Percentiles rank a stretch among this genome's conserved stretches.
These are phyloP conservation scores for Microbotryum lychnidis-dioicae DNA, from an alignment of 1,284 basidiomycete species.

Conservation along the genomic window DNA sequence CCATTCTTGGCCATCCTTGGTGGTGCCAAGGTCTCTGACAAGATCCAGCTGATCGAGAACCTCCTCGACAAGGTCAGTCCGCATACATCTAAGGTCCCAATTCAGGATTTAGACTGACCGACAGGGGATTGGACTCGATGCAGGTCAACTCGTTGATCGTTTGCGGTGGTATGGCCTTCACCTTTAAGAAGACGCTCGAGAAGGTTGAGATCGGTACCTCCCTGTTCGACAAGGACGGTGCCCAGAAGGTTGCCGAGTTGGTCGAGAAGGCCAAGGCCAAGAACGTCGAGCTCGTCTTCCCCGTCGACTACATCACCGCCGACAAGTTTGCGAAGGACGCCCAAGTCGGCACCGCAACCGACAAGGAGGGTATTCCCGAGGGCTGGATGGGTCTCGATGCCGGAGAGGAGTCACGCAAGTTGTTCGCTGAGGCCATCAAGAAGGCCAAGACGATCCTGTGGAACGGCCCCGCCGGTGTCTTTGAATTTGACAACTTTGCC, in stretches of 20 bases:
- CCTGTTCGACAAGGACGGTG: conserved; percentile 83
- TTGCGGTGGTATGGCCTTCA: conserved; percentile 98
- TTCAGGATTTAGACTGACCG: background rate
- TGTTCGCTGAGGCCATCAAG: conserved; percentile 71
- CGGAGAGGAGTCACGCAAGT: conserved; percentile 69
- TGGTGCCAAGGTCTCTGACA: conserved; percentile 97
- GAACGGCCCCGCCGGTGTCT: conserved; percentile 95
- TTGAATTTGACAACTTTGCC: conserved; percentile 90
- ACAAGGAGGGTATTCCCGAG: conserved; percentile 78
- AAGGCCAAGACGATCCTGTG: conserved; percentile 95
- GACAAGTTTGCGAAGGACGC: conserved; percentile 95
- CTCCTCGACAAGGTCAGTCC: conserved; percentile 83
- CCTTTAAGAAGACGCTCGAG: conserved; percentile 93
- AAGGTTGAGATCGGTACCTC: conserved; percentile 85
- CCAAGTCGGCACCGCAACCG: conserved; percentile 66
- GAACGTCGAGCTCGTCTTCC: conserved; percentile 91
- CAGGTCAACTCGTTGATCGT: conserved; percentile 93
- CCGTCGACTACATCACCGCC: conserved; percentile 86
- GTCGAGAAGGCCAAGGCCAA: conserved; percentile 90
- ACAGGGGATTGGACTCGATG: background rate
- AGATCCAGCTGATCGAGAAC: conserved; percentile 98
- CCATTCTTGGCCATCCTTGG: conserved; percentile 98
- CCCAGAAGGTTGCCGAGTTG: conserved; percentile 74
- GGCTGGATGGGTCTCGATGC: conserved; percentile 85
- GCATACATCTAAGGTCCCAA: too few species aligned